Base-by-base conservation (phyloP, 345 rosid genomes). In the Boechera stricta region DNA sequence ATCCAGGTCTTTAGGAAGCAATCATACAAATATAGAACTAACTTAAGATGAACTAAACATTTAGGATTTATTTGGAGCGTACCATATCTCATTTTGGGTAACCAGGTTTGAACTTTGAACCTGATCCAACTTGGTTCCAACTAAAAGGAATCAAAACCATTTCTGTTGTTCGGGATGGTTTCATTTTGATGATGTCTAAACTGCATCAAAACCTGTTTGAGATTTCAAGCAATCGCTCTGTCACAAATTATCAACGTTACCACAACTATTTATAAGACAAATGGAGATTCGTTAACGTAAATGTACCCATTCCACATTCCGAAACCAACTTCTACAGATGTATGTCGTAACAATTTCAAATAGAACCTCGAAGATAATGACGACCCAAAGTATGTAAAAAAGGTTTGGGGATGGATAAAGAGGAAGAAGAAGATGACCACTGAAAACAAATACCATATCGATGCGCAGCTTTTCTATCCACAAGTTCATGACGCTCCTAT, bases 391-490 rank as follows among this genome's bases (percentile, higher is more conserved):
- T 72, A 72, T 61, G 39, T 61, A 38, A 36, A 51, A 62, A 21
- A 32, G 11, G 61, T 51, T 36, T 62, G 16, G 53, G 62, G 39
- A 53, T 15, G 67, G 13, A 42, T 47, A 49, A 59, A 44, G 45
- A 71, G 29, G 18, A 26, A 9, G 44, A 57, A 36, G 61, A 71
- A 31, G 55, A 48, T 26, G 60, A 51, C 47, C 61, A 45, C 15
- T 42, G 33, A 32, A 49, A 33, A 48, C 74, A 69, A 76, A 69
- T 68, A 69, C 49, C 47, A 63, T 68, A 76, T 52, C 24, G 48
- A 74, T 31, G 56, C 16, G 69, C 56, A 36, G 69, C 74, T 76
- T 76, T 76, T 59, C 61, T 68, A 68, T 76, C 79, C 79, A 76
- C 79, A 76, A 76, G 62, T 68, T 76, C 69, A 52, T 31, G 69